Percentiles rank a stretch among this genome's conserved stretches.
These are phyloP conservation scores for Metschnikowia lachancei DNA, from an alignment of 805 yeast species.

Conservation along the genomic window DNA sequence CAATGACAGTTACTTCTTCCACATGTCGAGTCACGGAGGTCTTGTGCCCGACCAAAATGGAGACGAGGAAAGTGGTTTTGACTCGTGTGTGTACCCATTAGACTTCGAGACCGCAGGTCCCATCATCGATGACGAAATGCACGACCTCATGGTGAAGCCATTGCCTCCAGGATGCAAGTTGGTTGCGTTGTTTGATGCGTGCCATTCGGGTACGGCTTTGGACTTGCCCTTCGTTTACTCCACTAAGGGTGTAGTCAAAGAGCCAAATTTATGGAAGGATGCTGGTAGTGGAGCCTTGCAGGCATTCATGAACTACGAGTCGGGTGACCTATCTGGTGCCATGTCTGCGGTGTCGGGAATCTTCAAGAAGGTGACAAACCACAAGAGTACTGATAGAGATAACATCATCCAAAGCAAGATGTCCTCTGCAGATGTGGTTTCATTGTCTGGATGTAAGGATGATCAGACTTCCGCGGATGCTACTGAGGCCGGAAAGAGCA, in stretches of 20 bases:
- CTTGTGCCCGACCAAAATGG: constrained; percentile 65
- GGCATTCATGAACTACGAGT: constrained; percentile 24
- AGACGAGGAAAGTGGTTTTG: constrained; percentile 73
- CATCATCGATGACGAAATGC: constrained; percentile 72
- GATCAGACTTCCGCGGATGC: constrained; percentile 81
- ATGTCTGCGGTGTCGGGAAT: constrained; percentile 34
- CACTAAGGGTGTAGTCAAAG: constrained; percentile 79
- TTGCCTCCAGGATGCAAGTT: constrained; percentile 71
- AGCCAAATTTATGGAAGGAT: constrained; percentile 73
- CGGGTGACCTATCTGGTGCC: constrained; percentile 39
- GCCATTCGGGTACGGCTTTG: constrained; percentile 81
- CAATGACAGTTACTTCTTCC: constrained; percentile 77
- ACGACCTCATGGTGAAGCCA: constrained; percentile 65
- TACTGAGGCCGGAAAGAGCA: constrained; percentile 60
- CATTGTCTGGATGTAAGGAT: constrained; percentile 80
- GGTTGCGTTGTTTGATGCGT: constrained; percentile 79
- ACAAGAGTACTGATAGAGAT: constrained; percentile 23
- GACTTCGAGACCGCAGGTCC: constrained; percentile 68
- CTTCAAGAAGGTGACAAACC: constrained; percentile 31
- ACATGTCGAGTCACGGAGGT: constrained; percentile 87
- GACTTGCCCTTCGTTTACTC: constrained; percentile 81
- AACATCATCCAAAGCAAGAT: constrained; percentile 51
- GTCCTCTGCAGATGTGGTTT: constrained; percentile 73
- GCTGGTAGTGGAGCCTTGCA: constrained; percentile 63
- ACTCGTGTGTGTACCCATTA: constrained; percentile 70